Conservation (phyloP, 805 yeast species). For the Barnettozyma salicaria region DNA sequence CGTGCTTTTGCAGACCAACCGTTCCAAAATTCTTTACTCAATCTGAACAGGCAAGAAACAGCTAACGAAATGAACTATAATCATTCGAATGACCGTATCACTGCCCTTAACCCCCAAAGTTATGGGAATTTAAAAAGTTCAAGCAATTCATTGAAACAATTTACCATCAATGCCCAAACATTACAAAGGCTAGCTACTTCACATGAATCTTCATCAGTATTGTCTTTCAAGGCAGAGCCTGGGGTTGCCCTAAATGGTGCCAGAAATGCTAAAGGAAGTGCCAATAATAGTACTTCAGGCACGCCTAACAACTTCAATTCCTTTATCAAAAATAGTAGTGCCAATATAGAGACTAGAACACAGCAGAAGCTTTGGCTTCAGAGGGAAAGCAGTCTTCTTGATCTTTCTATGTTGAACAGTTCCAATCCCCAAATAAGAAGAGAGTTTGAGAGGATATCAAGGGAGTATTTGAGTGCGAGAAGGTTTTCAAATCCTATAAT, state of each 20-base stretch:
- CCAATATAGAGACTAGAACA: conserved; percentile 57
- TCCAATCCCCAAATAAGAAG: conserved; percentile 48
- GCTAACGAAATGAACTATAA: conserved; percentile 17
- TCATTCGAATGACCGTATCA: conserved; percentile 27
- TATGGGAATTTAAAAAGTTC: conserved; percentile 2
- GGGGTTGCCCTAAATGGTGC: conserved; percentile 22
- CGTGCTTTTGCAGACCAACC: conserved; percentile 32
- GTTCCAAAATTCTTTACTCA: conserved; percentile 23
- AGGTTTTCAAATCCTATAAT: conserved; percentile 66
- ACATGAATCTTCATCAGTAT: conserved; percentile 17
- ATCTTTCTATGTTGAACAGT: conserved; percentile 30
- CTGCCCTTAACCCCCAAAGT: conserved; percentile 9
- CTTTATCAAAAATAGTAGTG: conserved; percentile 33
- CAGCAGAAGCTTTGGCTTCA: conserved; percentile 84
- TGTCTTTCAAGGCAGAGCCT: conserved; percentile 23
- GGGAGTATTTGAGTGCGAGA: conserved; percentile 66
- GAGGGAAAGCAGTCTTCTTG: conserved; percentile 65
- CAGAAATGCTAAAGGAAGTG: conserved; percentile 20
- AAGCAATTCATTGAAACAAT: conserved; percentile 23
- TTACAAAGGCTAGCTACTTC: conserved; percentile 12
- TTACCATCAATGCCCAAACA: conserved; percentile 15
- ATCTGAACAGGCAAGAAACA: conserved; percentile 11
- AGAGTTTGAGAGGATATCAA: conserved; percentile 72
- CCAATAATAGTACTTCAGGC: conserved; percentile 8
- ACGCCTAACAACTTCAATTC: conserved; percentile 36